These are phyloP conservation scores for Picea engelmannii DNA, from an alignment of 83 land plant genomes.

Conservation along the genomic window DNA sequence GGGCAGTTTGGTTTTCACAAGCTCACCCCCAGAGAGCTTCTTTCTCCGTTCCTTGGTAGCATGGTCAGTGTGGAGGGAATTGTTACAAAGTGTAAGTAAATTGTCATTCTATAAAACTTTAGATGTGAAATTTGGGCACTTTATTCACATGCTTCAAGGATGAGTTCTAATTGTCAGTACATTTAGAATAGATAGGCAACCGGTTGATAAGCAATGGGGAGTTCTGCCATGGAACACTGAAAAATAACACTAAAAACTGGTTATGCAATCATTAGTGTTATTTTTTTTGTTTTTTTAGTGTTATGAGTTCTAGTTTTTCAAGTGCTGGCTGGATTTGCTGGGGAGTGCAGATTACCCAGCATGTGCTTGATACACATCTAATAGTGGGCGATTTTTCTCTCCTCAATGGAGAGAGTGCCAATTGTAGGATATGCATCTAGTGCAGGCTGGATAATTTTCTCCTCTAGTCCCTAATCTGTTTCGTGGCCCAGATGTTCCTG, in stretches of 20 bases:
- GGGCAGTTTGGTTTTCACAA: constrained; percentile 97
- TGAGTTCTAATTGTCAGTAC: no score
- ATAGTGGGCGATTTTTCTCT: neutral
- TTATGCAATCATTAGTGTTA: no score
- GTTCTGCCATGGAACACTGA: no score
- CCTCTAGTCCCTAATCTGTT: neutral
- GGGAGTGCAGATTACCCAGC: neutral
- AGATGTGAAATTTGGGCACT: neutral
- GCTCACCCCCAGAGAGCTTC: constrained; percentile 92
- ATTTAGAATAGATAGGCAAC: no score
- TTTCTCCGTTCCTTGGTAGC: constrained; percentile 92
- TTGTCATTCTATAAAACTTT: neutral
- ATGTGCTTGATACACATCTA: neutral
- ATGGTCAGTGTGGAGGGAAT: constrained; percentile 98
- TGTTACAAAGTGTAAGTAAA: constrained; percentile 86
- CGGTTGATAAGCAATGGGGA: no score
- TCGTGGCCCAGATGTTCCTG: neutral
- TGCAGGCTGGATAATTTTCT: no score
- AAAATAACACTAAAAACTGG: no score
- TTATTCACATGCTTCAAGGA: neutral
- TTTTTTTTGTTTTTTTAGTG: no score
- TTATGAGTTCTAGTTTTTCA: no score
- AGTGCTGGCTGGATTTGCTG: neutral
- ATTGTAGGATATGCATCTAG: no score
- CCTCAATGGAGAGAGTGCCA: no score